Base-by-base conservation (phyloP, 208 protist species). In the Acanthamoeba rhysodes region DNA sequence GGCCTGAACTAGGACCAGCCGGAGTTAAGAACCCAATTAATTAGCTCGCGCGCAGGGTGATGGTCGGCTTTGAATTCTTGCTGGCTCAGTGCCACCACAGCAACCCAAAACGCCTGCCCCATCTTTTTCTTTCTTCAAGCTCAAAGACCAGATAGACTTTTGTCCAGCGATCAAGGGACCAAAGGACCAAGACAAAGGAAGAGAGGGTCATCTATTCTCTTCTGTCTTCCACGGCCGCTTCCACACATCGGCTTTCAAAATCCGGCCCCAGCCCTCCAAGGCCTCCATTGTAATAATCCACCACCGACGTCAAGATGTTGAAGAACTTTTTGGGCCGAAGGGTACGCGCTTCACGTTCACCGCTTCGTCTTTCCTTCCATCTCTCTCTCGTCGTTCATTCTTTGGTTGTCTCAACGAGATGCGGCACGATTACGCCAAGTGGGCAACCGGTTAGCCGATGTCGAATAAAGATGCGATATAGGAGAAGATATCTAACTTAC, bases 311-410 rank as follows among this genome's bases (percentile, higher is more conserved):
- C 74, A 82, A 50, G 37, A 82, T 82, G 74, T 34, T 82, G 74
- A 82, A 82, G 74, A 82, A 82, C 74, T 82, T 82, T 53, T 82
- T 82, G 45, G 74, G 34, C 18, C 32, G 74, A 18, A 45, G 74
- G 74, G 74, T 82, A 82, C 37, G 50, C 50, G 16, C 50, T 20
- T 18, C 50, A 18, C 29, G 8, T 45, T 76, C 22, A 2, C 68
- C 68, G 34, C 41, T 45, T 8, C 66, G 8, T 29, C 8, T 74
- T 34, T 34, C n/a, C 29, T 24, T 74, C n/a, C 66, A 37, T 74
- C 66, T 74, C 29, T 12, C 14, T 8, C 70, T 78, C 27, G n/a
- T 41, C 37, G 4, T 41, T 41, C 37, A 41, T 41, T 41, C 37
- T 41, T 64, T 18, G 57, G 57, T 64, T 64, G 57, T 27, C 57